phyloP scores from a whole-genome alignment of 2,329 filamentous ascomycete genomes.

The Monosporascus sp. region DNA sequence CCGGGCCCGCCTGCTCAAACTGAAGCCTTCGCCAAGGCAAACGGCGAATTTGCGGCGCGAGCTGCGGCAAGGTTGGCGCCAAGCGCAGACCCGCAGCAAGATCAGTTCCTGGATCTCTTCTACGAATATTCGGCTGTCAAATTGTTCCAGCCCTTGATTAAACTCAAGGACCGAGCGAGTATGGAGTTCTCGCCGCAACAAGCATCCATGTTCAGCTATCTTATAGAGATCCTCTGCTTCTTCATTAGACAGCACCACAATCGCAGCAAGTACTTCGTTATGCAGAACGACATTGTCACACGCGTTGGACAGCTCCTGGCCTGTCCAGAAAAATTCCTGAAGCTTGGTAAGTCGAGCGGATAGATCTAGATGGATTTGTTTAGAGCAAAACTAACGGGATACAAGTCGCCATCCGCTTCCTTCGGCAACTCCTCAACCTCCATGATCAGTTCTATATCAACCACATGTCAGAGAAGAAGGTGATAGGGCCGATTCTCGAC shows the following conservation, averaged over 20 bases:
- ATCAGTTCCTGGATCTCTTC: conserved; percentile 79
- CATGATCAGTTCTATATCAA: conserved; percentile 90
- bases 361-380: too few species aligned
- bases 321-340: conserved; percentile 85
- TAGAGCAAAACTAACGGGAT: conserved; percentile 6
- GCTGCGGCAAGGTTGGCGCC: conserved; percentile 43
- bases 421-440: conserved; percentile 77
- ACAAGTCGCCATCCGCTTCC: conserved; percentile 83
- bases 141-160: conserved; percentile 80
- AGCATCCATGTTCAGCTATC: conserved; percentile 82
- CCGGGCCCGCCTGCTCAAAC: conserved; percentile 46
- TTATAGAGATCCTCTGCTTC: conserved; percentile 90
- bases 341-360: conserved; percentile 60
- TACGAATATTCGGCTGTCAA: conserved; percentile 82
- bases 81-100: conserved; percentile 65
- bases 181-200: conserved; percentile 74
- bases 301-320: conserved; percentile 77
- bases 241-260: conserved; percentile 86
- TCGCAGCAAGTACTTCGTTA: conserved; percentile 81
- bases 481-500: conserved; percentile 79
- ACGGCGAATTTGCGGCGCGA: conserved; percentile 63
- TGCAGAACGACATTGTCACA: conserved; percentile 70
- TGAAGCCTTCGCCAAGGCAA: conserved; percentile 57
- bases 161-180: conserved; percentile 65
- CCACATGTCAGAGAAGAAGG: conserved; percentile 73